Conservation (phyloP, 2,329 filamentous ascomycete genomes). For the Rutstroemia sydowiana region DNA sequence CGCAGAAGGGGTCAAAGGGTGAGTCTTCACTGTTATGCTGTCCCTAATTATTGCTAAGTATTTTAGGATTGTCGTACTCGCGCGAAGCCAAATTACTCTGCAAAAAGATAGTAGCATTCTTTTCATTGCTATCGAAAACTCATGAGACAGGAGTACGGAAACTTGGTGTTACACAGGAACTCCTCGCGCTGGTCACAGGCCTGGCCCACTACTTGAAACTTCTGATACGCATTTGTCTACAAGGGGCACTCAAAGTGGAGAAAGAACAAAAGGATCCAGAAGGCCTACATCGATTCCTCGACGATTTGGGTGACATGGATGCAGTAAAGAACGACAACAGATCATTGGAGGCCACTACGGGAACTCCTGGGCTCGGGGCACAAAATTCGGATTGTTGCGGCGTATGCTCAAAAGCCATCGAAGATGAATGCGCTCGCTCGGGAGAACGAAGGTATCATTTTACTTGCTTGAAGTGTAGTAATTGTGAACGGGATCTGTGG, state of each 20-base stretch:
- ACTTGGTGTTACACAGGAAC: constrained; percentile 91
- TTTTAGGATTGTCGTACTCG: constrained; percentile 73
- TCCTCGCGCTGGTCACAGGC: constrained; percentile 94
- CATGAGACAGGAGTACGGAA: constrained; percentile 87
- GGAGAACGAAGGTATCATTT: constrained; percentile 78
- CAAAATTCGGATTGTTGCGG: constrained; percentile 80
- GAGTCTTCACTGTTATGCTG: constrained; percentile 27
- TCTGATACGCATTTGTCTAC: constrained; percentile 91
- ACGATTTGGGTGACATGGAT: constrained; percentile 79
- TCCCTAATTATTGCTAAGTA: constrained; percentile 9
- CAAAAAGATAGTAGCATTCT: constrained; percentile 98
- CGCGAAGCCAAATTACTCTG: constrained; percentile 98
- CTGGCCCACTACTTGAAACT: constrained; percentile 96
- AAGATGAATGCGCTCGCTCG: constrained; percentile 80
- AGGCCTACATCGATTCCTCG: constrained; percentile 74
- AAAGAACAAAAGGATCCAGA: constrained; percentile 68
- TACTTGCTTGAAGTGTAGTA: constrained; percentile 62
- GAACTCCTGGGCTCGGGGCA: constrained; percentile 60
- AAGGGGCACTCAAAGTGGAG: constrained; percentile 86
- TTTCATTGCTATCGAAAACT: constrained; percentile 87
- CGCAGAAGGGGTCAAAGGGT: constrained; percentile 67
- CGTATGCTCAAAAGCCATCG: constrained; percentile 77
- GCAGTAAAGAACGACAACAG: constrained; percentile 63
- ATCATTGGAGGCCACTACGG: constrained; percentile 57
- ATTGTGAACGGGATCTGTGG: constrained; percentile 68